Base-by-base conservation (phyloP, 108 stramenopile species). In the Parietichytrium sp. region DNA sequence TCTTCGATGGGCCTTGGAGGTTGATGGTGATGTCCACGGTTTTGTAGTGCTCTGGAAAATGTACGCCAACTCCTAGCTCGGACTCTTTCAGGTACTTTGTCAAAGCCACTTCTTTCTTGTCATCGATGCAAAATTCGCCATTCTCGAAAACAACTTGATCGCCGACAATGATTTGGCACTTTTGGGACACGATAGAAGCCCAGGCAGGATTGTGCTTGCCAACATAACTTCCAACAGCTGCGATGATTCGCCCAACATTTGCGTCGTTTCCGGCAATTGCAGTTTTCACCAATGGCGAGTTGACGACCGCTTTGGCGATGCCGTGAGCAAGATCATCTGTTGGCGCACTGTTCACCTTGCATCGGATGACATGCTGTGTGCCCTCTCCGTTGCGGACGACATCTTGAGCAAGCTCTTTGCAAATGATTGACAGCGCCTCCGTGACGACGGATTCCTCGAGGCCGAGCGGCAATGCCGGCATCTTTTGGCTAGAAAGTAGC, bases 311-410 rank as follows among this genome's bases (percentile, higher is more conserved):
- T 38, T 94, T 86, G 50, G 95, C 98, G 79, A 98, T 82, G 29
- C 88, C 88, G 29, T 95, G 92, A 30, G 96, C 96, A 50, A 93
- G 89, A 33, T 84, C 81, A 52, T 92, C 89, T 3, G 91, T 88
- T 25, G 94, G 91, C 79, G 93, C 95, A 82, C 94, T 93, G 50
- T 81, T 54, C 30, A 98, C 95, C 23, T 51, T 77, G 12, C 96
- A 94, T 25, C 92, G 85, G 82, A 98, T 96, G 7, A 98, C 96
- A 86, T 98, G 98, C 8, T 91, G 88, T 27, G 95, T 96, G n/a
- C 98, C 98, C 90, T 98, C 98, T 49, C 98, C 98, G 85, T 98
- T 98, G 47, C 98, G 93, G 4, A 98, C 98, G 78, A 98, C 91
- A 82, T 97, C 96, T 29, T 92, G 87, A 4, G 96, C 93, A 29